Percentiles rank a stretch among this genome's conserved stretches.
phyloP scores from a whole-genome alignment of 2,329 filamentous ascomycete species.

The Phaeophleospora eucalypticola region DNA sequence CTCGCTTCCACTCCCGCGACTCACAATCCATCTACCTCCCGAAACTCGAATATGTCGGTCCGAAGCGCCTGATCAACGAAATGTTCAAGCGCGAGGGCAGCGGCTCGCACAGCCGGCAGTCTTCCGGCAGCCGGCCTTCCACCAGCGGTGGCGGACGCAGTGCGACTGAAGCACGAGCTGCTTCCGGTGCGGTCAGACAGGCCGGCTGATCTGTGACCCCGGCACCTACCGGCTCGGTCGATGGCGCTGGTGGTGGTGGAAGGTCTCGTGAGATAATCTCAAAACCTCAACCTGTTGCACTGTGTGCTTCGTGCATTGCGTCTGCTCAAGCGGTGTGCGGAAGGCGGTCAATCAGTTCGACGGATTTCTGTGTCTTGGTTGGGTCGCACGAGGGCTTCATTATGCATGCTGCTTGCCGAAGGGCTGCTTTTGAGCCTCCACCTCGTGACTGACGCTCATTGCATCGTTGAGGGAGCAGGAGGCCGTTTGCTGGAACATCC shows the following conservation, averaged over 20 bases:
- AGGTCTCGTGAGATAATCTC: neutral
- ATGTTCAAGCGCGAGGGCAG: constrained; percentile 53
- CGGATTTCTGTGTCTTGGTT: no score
- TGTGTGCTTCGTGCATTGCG: constrained; percentile 11
- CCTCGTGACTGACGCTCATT: no score
- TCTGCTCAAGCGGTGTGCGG: constrained; percentile 11
- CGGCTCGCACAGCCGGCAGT: constrained; percentile 21
- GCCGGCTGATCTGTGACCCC: neutral
- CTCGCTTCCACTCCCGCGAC: constrained; percentile 62
- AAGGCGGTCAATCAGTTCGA: neutral
- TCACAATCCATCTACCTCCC: constrained; percentile 51
- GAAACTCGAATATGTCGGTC: constrained; percentile 57
- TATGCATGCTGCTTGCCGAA: neutral
- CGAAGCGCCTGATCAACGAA: constrained; percentile 60
- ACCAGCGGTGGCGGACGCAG: constrained; percentile 14
- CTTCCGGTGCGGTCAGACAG: constrained; percentile 12
- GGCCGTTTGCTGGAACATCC: neutral
- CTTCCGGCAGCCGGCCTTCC: constrained; percentile 21
- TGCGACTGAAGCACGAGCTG: constrained; percentile 6
- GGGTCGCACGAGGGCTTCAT: constrained; percentile 1
- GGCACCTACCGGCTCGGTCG: neutral
- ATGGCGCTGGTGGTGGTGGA: no score
- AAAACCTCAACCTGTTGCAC: constrained; percentile 7
- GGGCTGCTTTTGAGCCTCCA: neutral
- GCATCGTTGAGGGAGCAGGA: neutral